Evolutionary conservation across 2,329 filamentous ascomycete species (phyloP), one percentile per base, ranked within the genome.

Genomic region (Aspergillus caelatus): DNA sequence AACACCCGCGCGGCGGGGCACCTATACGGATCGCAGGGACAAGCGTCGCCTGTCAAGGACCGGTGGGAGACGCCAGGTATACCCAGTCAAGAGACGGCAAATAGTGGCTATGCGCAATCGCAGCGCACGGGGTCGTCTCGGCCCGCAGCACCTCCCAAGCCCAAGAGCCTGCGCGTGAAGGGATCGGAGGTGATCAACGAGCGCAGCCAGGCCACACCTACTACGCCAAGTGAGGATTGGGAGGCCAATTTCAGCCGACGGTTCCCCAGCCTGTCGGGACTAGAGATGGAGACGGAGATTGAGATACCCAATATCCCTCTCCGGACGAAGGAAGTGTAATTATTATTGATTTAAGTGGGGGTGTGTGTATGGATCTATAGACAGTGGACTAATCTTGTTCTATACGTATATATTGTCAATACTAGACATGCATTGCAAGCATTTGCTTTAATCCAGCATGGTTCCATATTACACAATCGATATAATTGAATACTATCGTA

Each of bases 211-310:
- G 60, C 62, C 30, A 70, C 69, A 26, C 70, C 68, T 21, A 59
- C 72, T 46, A 76, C 67, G 43, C 64, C 72, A 0, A 68, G 70
- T 53, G 91, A 93, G 78, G 86, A 89, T 62, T 87, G 85, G 83
- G 86, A 89, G 66, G 79, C 80, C 26, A 85, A 92, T 73, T 97
- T 98, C 75, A 90, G 89, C 65, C 93, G 93, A 78, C 84, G 93
- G 63, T 97, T 93, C 78, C 94, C 94, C 0, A 96, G 91, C 74
- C 80, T 98, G 63, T 89, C 89, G 61, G 87, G 92, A 11, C 86
- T 97, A 69, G 94, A 97, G 80, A 91, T 94, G 88, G 91, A 95
- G 79, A 87, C 89, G 64, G 90, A 86, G 69, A 83, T 84, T 57
- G 79, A 80, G 63, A 67, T 77, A 55, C 75, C 74, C 54, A 78